phyloP scores from a whole-genome alignment of 1,139 yeast genomes.

The Hemisphaericaspora xylanilytica region DNA sequence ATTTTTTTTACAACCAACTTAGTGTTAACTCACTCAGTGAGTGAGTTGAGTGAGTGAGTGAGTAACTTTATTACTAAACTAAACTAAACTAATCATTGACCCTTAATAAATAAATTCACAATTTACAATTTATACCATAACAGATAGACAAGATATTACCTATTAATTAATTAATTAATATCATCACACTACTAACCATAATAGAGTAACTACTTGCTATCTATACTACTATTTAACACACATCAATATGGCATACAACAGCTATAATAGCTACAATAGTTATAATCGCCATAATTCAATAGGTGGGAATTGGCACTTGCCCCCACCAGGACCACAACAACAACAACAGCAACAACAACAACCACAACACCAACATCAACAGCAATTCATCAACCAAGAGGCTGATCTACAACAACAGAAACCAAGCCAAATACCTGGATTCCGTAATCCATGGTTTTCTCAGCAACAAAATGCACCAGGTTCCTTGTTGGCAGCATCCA shows the following conservation, averaged over 20 bases:
- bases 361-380: constrained; percentile 16
- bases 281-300: constrained; percentile 12
- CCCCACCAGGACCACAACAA: constrained; percentile 10
- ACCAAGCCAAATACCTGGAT: constrained; percentile 24
- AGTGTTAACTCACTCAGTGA: too few relatives aligned
- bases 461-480: constrained; percentile 12
- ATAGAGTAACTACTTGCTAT: too few relatives aligned
- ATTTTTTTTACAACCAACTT: too few relatives aligned
- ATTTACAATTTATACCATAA: too few relatives aligned
- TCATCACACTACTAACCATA: too few relatives aligned
- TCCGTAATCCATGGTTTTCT: constrained; percentile 48
- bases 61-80: too few relatives aligned
- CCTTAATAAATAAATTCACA: too few relatives aligned
- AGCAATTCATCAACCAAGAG: constrained; percentile 5
- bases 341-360: constrained; percentile 16
- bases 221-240: not conserved
- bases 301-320: constrained; percentile 4
- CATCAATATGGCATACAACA: constrained; percentile 26
- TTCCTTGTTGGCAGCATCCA: constrained; percentile 12
- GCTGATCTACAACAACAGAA: constrained; percentile 17
- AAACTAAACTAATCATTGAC: too few relatives aligned
- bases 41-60: too few relatives aligned
- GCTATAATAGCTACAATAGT: constrained; percentile 13
- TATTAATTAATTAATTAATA: not conserved
- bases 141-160: too few relatives aligned